These are phyloP conservation scores for Termitomyces sp. DNA, from an alignment of 768 basidiomycete species.

Conservation along the genomic window DNA sequence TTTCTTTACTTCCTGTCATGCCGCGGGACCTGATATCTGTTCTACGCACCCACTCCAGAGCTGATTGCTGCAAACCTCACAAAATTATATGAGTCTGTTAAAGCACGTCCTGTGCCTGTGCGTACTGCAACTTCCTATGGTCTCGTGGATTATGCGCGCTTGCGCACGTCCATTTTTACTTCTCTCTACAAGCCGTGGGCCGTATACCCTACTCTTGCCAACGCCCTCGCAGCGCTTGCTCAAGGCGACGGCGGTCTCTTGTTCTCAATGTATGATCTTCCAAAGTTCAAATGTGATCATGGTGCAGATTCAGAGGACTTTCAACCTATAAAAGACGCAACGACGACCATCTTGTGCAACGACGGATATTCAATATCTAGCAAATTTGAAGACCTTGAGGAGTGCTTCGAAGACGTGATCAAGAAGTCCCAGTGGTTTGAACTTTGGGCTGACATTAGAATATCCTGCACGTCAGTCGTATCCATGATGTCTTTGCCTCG, in stretches of 20 bases:
- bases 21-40: constrained; percentile 32
- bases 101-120: constrained; percentile 30
- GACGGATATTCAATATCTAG: constrained; percentile 30
- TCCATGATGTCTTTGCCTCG: too few species aligned
- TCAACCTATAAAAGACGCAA: too few species aligned
- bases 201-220: constrained; percentile 29
- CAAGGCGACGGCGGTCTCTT: constrained; percentile 26
- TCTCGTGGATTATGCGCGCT: constrained; percentile 30
- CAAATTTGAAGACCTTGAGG: constrained; percentile 22
- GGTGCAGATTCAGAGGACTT: constrained; percentile 7
- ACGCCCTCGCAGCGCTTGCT: constrained; percentile 31
- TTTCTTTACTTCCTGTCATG: constrained; percentile 34
- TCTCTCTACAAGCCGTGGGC: constrained; percentile 33
- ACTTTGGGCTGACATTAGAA: constrained; percentile 24
- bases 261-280: constrained; percentile 15
- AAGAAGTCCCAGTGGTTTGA: constrained; percentile 27
- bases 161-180: constrained; percentile 27
- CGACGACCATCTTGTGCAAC: constrained; percentile 31
- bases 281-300: constrained; percentile 29
- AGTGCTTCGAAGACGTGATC: constrained; percentile 23
- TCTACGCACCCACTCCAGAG: constrained; percentile 32
- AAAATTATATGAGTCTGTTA: constrained; percentile 27
- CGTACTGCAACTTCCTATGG: constrained; percentile 27
- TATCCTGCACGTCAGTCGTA: constrained; percentile 28
- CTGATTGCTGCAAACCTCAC: constrained; percentile 33